A percentile compares a stretch with the other conserved stretches of the same genome.
Evolutionary conservation across 164 flowering plant genomes (phyloP).

Genomic region (Houttuynia cordata): DNA sequence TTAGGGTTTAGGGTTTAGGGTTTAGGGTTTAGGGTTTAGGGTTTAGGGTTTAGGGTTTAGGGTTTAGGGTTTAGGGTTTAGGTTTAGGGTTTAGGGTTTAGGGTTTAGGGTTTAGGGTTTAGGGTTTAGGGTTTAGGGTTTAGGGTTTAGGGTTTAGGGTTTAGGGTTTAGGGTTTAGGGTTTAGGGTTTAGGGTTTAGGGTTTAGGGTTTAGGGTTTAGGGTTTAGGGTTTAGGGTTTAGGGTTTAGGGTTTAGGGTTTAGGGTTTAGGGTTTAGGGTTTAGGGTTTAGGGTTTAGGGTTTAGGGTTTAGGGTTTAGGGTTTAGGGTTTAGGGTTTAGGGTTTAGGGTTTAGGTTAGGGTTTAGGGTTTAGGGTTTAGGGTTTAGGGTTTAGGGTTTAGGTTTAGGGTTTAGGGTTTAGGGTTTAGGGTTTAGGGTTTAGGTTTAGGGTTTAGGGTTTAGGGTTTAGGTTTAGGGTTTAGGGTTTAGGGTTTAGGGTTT

Average conservation of each 20-base stretch:
- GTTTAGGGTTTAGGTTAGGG: background rate
- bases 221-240: too few relatives aligned
- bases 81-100: background rate
- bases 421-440: background rate
- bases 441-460: constrained; percentile 5
- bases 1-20: constrained; percentile 15
- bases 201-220: too few relatives aligned
- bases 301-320: constrained; percentile 3
- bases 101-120: background rate
- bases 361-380: background rate
- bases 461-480: constrained; percentile 4
- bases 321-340: background rate
- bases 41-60: background rate
- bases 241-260: too few relatives aligned
- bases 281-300: too few relatives aligned
- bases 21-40: constrained; percentile 14
- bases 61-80: background rate
- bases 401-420: constrained; percentile 1
- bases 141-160: background rate
- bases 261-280: too few relatives aligned
- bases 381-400: constrained; percentile 1
- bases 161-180: background rate
- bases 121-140: background rate
- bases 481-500: constrained; percentile 7
- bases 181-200: background rate